Evolutionary conservation across 139 green algal genomes (phyloP).

Genomic region (Micractinium conductrix): DNA sequence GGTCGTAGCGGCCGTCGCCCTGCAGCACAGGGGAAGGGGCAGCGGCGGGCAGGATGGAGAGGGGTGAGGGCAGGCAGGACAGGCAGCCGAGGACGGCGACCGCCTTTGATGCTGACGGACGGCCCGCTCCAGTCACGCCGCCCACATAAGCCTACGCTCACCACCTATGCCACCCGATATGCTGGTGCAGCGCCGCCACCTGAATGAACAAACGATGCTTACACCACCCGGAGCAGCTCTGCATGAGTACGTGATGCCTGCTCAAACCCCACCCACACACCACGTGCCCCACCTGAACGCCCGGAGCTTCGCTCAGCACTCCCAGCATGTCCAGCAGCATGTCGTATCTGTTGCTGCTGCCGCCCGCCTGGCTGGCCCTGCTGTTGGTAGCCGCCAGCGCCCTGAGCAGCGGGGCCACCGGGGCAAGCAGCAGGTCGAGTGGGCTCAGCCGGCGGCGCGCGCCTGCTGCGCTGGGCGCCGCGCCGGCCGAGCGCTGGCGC

Average conservation of each 20-base stretch:
- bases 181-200: background rate
- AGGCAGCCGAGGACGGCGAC: too few relatives aligned
- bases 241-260: too few relatives aligned
- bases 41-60: background rate
- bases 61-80: background rate
- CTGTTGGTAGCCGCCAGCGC: background rate
- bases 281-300: too few relatives aligned
- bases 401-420: background rate
- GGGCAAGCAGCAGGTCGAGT: conserved; percentile 14
- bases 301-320: too few relatives aligned
- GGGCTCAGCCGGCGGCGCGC: background rate
- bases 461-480: background rate
- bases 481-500: background rate
- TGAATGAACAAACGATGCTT: background rate
- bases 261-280: too few relatives aligned
- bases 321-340: background rate
- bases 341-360: background rate
- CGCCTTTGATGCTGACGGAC: too few relatives aligned
- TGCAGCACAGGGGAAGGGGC: background rate
- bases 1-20: background rate
- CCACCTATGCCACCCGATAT: background rate
- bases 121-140: too few relatives aligned
- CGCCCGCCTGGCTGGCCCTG: background rate
- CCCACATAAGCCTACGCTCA: too few relatives aligned
- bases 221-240: background rate